Conservation (phyloP, 2,329 filamentous ascomycete species). For the Byssothecium circinans region DNA sequence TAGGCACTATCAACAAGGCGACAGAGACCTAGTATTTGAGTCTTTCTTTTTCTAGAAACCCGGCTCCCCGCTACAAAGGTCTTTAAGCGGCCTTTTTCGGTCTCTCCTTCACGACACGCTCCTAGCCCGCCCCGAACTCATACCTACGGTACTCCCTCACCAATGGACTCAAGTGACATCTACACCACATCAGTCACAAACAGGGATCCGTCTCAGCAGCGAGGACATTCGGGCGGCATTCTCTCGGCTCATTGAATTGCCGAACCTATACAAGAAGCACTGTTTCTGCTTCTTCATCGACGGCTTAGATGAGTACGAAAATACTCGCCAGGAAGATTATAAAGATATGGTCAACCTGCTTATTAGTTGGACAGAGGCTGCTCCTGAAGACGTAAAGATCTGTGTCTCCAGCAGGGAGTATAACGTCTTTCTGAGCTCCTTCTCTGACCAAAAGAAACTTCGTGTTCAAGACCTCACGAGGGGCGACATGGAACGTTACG, state of each 20-base stretch:
- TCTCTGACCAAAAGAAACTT: conserved; percentile 9
- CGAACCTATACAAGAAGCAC: too few relatives aligned
- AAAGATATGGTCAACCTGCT: too few relatives aligned
- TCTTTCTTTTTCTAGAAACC: conserved; percentile 38
- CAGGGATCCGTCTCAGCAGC: conserved; percentile 3
- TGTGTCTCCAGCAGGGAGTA: conserved; percentile 19
- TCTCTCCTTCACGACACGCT: conserved; percentile 23
- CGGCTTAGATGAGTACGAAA: conserved; percentile 23
- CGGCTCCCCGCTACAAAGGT: conserved; percentile 27
- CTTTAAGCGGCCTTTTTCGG: conserved; percentile 26
- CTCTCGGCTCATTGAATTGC: too few relatives aligned
- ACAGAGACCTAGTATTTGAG: conserved; percentile 11
- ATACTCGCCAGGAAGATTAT: neutral
- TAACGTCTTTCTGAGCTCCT: conserved; percentile 7
- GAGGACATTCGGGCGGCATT: conserved; percentile 1
- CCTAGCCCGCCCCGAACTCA: conserved; percentile 4
- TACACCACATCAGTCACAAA: neutral
- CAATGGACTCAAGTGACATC: conserved; percentile 1
- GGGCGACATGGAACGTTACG: conserved; percentile 7
- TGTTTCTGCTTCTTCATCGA: conserved; percentile 23
- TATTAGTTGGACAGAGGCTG: too few relatives aligned
- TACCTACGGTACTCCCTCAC: conserved; percentile 8
- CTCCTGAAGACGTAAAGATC: conserved; percentile 15
- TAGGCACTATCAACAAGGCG: too few relatives aligned
- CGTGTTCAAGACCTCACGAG: conserved; percentile 11